A percentile compares a stretch with the other conserved stretches of the same genome.
Evolutionary conservation across 2,329 filamentous ascomycete genomes (phyloP).

Genomic region (Didymosphaeria variabile): DNA sequence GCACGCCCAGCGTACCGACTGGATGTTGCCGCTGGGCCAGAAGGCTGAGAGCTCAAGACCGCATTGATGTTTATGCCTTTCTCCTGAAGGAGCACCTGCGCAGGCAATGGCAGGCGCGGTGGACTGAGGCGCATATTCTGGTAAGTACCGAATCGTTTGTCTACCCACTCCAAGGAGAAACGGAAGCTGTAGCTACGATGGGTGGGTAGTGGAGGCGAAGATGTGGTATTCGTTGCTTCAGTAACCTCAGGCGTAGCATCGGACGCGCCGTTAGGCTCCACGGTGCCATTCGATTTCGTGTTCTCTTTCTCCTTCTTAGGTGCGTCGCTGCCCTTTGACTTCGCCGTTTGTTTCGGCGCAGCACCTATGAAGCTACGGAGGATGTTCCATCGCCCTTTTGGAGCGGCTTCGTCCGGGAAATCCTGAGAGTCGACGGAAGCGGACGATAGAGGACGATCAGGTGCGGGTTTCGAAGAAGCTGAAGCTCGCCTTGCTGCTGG

Average conservation of each 20-base stretch:
- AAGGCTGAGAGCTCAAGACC: constrained; percentile 44
- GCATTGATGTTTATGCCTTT: constrained; percentile 41
- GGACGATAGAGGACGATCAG: constrained; percentile 43
- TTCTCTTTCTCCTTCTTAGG: constrained; percentile 34
- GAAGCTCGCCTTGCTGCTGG: constrained; percentile 45
- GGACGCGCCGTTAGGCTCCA: constrained; percentile 15
- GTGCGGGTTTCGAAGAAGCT: constrained; percentile 26
- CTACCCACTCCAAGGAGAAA: constrained; percentile 75
- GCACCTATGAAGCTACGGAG: constrained; percentile 69
- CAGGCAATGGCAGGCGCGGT: constrained; percentile 74
- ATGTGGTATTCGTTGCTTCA: constrained; percentile 18
- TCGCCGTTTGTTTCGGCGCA: constrained; percentile 53
- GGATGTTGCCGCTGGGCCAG: constrained; percentile 47
- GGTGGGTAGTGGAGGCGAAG: constrained; percentile 60
- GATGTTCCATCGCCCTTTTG: constrained; percentile 70
- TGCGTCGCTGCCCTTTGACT: constrained; percentile 49
- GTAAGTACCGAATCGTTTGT: constrained; percentile 63
- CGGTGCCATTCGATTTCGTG: constrained; percentile 26
- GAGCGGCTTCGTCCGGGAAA: constrained; percentile 44
- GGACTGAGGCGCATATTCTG: constrained; percentile 71
- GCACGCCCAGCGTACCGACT: constrained; percentile 74
- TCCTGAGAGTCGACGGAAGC: constrained; percentile 43
- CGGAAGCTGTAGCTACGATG: constrained; percentile 73
- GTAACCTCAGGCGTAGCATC: constrained; percentile 22
- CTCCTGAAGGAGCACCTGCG: constrained; percentile 69